Evolutionary conservation across 1,139 yeast genomes (phyloP), one percentile per base, ranked within the genome.

Genomic region (Geotrichum macrosporum): DNA sequence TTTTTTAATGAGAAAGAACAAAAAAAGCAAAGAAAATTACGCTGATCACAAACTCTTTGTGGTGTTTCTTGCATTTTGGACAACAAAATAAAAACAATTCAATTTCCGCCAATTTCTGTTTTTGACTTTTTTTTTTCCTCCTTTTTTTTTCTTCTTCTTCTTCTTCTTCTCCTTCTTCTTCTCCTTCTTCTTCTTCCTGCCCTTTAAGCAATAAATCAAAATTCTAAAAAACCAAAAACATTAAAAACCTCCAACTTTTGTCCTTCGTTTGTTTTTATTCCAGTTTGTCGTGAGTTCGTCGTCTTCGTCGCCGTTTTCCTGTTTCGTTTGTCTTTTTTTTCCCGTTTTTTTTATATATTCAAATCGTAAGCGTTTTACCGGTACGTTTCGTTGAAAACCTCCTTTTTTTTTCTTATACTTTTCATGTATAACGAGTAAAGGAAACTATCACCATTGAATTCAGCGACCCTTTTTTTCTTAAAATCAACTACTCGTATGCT

Each of bases 71-170:
- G 10, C 10, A 6, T 24, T 10, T 24, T 24, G 27, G 27, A 6
- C 10, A 6, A 6, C 5, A 24, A n/a, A 24, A 13, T 9, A 15
- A 24, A 24, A 35, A 35, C 15, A 22, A 22, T 22, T 13, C 22
- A 12, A 22, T 35, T 24, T 21, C 29, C 16, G 16, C 20, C 27
- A 55, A 89, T 81, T 68, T 77, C 82, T n/a, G 87, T 87, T 62
- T 76, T 74, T 53, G 81, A 78, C 57, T 84, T 92, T 63, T 85
- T 84, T 57, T 83, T 24, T 76, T 68, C 81, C 85, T 10, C 27
- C 27, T 27, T 16, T 39, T 27, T 29, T 35, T 35, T 21, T 31
- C 19, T n/a, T 24, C 19, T 22, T 35, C n/a, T 29, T n/a, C n/a
- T 29, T 35, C 24, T n/a, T 55, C 89, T 81, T 68, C 77, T 82